phyloP scores from a whole-genome alignment of 805 yeast species.

The Metschnikowia continentalis region DNA sequence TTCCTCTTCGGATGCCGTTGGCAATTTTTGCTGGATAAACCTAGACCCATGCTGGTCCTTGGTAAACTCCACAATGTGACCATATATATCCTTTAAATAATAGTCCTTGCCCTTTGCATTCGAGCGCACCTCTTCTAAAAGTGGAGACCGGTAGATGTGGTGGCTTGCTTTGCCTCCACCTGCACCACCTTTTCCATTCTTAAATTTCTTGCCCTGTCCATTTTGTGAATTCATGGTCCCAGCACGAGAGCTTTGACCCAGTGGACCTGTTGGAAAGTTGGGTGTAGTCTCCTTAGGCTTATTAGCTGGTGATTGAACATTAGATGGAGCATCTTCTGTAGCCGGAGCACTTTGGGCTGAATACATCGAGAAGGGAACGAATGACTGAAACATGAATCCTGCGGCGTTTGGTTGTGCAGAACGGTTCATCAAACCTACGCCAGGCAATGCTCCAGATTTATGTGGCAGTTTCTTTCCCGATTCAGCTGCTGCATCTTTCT shows the following conservation, averaged over 20 bases:
- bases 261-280: neutral
- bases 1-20: conserved; percentile 58
- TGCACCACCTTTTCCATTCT: conserved; percentile 11
- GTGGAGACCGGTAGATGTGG: conserved; percentile 68
- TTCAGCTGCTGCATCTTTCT: conserved; percentile 6
- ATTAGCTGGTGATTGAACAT: neutral
- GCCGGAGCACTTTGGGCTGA: conserved; percentile 16
- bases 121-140: conserved; percentile 79
- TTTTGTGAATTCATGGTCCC: neutral
- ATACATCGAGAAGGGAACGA: conserved; percentile 43
- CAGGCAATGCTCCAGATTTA: conserved; percentile 17
- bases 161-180: conserved; percentile 24
- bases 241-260: conserved; percentile 1
- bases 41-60: conserved; percentile 97
- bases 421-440: conserved; percentile 38
- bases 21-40: conserved; percentile 87
- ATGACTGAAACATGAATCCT: conserved; percentile 47
- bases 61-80: conserved; percentile 86
- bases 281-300: neutral
- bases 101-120: conserved; percentile 56
- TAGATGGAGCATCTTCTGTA: neutral
- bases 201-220: conserved; percentile 12
- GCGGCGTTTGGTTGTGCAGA: conserved; percentile 10
- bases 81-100: conserved; percentile 68
- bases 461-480: conserved; percentile 8